Evolutionary conservation across 345 rosid species (phyloP).

Genomic region (Populus simonii): DNA sequence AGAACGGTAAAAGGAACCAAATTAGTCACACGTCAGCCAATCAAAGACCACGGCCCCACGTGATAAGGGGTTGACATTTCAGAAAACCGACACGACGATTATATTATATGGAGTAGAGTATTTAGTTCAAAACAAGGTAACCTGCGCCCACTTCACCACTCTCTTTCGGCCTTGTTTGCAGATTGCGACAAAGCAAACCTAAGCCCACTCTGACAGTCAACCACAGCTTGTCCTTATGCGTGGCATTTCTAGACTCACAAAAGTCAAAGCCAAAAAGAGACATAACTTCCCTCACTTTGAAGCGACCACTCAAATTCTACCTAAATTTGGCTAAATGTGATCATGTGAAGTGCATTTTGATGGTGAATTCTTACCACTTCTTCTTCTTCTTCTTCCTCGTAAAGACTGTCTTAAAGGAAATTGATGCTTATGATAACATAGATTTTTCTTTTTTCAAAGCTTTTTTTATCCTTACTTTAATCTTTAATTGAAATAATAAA

Average conservation of each 20-base stretch:
- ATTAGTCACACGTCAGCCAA: slow-evolving; percentile 11
- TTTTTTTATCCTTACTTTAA: too few relatives aligned
- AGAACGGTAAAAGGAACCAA: too few relatives aligned
- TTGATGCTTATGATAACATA: too few relatives aligned
- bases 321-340: too few relatives aligned
- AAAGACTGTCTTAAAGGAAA: too few relatives aligned
- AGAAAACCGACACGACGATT: not conserved
- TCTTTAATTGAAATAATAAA: too few relatives aligned
- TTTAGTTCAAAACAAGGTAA: slow-evolving; percentile 8
- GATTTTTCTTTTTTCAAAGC: too few relatives aligned
- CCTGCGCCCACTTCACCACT: slow-evolving; percentile 22
- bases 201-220: slow-evolving; percentile 69
- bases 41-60: slow-evolving; percentile 22
- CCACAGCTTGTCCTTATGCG: slow-evolving; percentile 23
- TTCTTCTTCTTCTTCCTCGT: too few relatives aligned
- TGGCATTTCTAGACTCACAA: slow-evolving; percentile 27
- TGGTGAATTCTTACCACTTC: too few relatives aligned
- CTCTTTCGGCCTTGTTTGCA: too few relatives aligned
- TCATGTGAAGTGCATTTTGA: too few relatives aligned
- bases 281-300: slow-evolving; percentile 53
- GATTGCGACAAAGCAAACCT: slow-evolving; percentile 23
- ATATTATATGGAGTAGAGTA: slow-evolving; percentile 9
- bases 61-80: slow-evolving; percentile 47
- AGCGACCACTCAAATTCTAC: slow-evolving; percentile 29
- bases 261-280: slow-evolving; percentile 63